Conservation (phyloP, 2,329 filamentous ascomycete genomes). For the Colletotrichum camelliae region DNA sequence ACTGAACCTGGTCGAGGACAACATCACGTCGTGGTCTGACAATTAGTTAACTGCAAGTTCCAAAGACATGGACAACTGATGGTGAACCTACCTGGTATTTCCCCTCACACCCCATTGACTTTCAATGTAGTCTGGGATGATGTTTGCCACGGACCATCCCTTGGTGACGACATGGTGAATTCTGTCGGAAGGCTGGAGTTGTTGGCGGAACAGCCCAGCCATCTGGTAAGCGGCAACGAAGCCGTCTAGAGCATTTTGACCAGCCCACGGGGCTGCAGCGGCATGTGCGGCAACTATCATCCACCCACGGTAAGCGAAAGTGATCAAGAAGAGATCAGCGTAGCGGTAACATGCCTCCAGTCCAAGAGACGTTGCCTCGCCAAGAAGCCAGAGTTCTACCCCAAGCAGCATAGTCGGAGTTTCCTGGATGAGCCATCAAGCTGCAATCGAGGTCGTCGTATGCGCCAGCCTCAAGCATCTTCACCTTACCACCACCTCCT, state of each 20-base stretch:
- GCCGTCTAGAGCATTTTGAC: neutral
- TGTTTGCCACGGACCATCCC: neutral
- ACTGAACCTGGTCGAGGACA: neutral
- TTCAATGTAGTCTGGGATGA: constrained; percentile 1
- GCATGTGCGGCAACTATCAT: neutral
- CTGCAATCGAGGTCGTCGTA: constrained; percentile 37
- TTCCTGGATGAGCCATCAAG: constrained; percentile 1
- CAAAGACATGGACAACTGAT: neutral
- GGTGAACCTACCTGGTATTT: neutral
- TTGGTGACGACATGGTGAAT: constrained; percentile 26
- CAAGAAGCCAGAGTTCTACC: neutral
- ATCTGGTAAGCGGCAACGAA: neutral
- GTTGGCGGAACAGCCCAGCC: constrained; percentile 24
- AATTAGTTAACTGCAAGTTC: neutral
- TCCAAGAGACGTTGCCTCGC: neutral
- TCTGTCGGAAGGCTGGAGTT: constrained; percentile 25
- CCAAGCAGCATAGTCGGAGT: constrained; percentile 9
- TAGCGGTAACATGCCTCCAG: neutral
- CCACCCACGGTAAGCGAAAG: neutral
- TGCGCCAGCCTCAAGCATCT: constrained; percentile 47
- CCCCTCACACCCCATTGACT: constrained; percentile 16
- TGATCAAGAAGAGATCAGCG: fast-evolving
- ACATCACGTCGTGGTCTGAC: constrained; percentile 6
- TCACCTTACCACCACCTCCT: constrained; percentile 51
- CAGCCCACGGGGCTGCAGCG: neutral